A percentile compares a stretch with the other conserved stretches of the same genome.
Conservation (phyloP, 148 eudicot genomes). For the Chenopodium quinoa region DNA sequence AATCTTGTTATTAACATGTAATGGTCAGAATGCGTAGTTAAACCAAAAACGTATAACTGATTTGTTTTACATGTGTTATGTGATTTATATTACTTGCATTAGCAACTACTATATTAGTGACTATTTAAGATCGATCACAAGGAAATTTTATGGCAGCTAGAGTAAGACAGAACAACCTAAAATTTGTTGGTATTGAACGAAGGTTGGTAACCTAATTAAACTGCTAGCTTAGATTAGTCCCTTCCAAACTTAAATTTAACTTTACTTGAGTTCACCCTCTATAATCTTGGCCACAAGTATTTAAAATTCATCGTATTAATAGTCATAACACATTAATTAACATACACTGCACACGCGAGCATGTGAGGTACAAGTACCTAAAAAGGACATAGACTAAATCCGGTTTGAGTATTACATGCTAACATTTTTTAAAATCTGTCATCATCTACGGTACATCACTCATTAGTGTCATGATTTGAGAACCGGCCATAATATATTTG, state of each 20-base stretch:
- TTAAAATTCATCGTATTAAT: too few species aligned
- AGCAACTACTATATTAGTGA: not conserved
- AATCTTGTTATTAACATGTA: too few species aligned
- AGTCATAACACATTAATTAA: too few species aligned
- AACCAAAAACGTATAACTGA: not conserved
- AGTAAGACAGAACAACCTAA: constrained; percentile 8
- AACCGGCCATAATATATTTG: too few species aligned
- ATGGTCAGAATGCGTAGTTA: not conserved
- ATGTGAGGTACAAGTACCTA: too few species aligned
- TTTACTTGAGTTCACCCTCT: not conserved
- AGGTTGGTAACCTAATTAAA: not conserved
- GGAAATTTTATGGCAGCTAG: not conserved
- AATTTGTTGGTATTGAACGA: not conserved
- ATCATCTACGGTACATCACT: too few species aligned
- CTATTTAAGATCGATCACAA: not conserved
- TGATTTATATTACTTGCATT: not conserved
- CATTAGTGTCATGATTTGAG: too few species aligned
- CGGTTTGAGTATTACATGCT: too few species aligned
- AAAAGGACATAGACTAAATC: too few species aligned
- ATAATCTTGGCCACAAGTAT: too few species aligned
- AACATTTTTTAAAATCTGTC: too few species aligned
- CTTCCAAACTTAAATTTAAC: not conserved
- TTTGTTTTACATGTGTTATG: not conserved
- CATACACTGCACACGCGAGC: too few species aligned
- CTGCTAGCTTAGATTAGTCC: not conserved